phyloP scores from a whole-genome alignment of 108 stramenopile genomes.

The Schizochytrium sp. region DNA sequence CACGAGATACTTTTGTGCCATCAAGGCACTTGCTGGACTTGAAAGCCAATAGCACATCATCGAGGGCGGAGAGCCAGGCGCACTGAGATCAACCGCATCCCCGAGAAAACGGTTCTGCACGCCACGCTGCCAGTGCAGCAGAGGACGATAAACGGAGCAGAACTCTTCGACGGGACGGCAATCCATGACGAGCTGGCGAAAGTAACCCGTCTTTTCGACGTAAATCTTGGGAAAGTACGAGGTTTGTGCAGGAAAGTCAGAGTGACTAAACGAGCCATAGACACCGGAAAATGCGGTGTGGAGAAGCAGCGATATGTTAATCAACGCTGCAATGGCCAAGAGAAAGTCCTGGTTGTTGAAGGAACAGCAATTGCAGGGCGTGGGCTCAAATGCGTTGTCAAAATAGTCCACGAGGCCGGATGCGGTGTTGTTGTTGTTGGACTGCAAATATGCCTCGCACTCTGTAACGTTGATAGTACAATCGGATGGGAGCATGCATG shows the following conservation, averaged over 20 bases:
- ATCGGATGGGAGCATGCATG: background rate
- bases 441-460: background rate
- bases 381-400: background rate
- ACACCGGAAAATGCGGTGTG: conserved; percentile 13
- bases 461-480: background rate
- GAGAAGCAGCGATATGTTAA: background rate
- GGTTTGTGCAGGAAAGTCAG: background rate
- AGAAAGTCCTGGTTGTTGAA: background rate
- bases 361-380: background rate
- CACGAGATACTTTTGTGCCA: background rate
- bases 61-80: background rate
- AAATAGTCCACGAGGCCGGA: background rate
- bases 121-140: conserved; percentile 16
- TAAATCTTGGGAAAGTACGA: conserved; percentile 5
- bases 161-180: conserved; percentile 1
- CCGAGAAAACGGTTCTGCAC: background rate
- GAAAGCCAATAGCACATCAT: background rate
- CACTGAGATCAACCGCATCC: background rate
- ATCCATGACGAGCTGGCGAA: background rate
- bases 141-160: background rate
- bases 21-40: background rate
- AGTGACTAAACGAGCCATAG: background rate
- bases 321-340: background rate
- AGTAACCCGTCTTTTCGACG: background rate
- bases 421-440: background rate